Evolutionary conservation across 306 rosid genomes (phyloP), one percentile per base, ranked within the genome.

Genomic region (Vachellia pachyceras): DNA sequence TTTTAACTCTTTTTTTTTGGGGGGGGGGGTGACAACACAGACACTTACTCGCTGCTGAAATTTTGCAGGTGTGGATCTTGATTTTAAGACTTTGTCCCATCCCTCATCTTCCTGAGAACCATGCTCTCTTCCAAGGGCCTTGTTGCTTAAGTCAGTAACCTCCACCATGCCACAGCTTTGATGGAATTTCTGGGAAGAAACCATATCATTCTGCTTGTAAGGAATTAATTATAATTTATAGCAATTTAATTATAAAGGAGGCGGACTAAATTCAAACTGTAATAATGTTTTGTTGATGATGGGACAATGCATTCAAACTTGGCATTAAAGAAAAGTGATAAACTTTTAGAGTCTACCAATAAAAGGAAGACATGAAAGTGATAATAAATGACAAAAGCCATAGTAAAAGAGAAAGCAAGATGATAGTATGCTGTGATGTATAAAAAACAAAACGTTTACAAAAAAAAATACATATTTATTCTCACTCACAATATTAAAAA

Each of bases 11-110:
- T 41, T 41, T 8, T 1, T 1, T 1, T 0, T 6, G 17, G 6
- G 18, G 18, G 55, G 55, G 54, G 18, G 5, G 13, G 36, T 7
- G 18, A 6, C 69, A 29, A 65, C 17, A 80, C 29, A 47, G 71
- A 68, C 90, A 68, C 90, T 89, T 86, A 92, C 97, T 44, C 66
- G 86, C 81, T 83, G 91, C 71, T 73, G 82, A 68, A 77, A 80
- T 83, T 81, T 88, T 80, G 82, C 83, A 70, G 88, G 76, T 60
- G 80, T 44, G 76, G 85, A 85, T 82, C 88, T 86, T 45, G 77
- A 68, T 79, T 84, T 85, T 76, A 84, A 64, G 66, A 77, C 79
- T 71, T 80, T 69, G 14, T 86, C 90, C 6, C 47, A 80, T 72
- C 60, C 73, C 71, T 83, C 88, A 69, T 57, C 91, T 58, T 82